Percentiles rank a stretch among this genome's conserved stretches.
Evolutionary conservation across 1,284 basidiomycete genomes (phyloP).

Genomic region (Sporisorium graminicola): DNA sequence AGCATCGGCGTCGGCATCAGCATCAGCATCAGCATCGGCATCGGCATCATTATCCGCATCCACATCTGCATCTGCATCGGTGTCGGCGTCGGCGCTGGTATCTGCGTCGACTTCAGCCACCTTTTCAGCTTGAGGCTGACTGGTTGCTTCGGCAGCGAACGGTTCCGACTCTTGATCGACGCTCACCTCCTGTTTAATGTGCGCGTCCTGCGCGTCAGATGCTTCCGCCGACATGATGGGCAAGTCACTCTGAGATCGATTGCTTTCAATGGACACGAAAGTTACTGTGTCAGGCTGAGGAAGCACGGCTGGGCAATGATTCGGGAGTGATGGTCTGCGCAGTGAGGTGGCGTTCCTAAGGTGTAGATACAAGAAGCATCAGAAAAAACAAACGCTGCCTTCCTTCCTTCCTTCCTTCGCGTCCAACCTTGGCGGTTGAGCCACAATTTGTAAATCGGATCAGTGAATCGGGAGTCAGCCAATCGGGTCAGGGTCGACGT

Average conservation of each 20-base stretch:
- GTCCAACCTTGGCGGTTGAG: background rate
- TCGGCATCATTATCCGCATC: conserved; percentile 10
- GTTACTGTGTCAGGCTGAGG: background rate
- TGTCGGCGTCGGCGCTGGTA: conserved; percentile 8
- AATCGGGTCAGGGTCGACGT: too few species aligned
- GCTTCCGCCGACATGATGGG: conserved; percentile 28
- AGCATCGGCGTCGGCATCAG: conserved; percentile 28
- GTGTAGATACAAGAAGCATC: background rate
- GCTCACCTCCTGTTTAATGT: conserved; percentile 25
- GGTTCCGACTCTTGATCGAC: conserved; percentile 7
- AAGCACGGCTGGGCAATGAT: background rate
- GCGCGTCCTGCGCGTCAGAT: conserved; percentile 26
- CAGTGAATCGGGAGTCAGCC: background rate
- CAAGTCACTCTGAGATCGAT: background rate
- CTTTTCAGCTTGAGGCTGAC: background rate
- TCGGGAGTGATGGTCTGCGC: conserved; percentile 9
- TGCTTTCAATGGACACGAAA: background rate
- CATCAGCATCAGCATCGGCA: conserved; percentile 7
- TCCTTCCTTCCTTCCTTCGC: background rate
- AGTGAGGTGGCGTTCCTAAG: too few species aligned
- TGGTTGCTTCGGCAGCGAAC: background rate
- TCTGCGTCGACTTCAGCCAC: background rate
- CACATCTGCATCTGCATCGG: conserved; percentile 7
- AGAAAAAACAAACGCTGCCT: background rate
- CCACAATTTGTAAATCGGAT: conserved; percentile 2